These are phyloP conservation scores for Tuber umbilicatum DNA, from an alignment of 495 filamentous ascomycete species.

Conservation along the genomic window DNA sequence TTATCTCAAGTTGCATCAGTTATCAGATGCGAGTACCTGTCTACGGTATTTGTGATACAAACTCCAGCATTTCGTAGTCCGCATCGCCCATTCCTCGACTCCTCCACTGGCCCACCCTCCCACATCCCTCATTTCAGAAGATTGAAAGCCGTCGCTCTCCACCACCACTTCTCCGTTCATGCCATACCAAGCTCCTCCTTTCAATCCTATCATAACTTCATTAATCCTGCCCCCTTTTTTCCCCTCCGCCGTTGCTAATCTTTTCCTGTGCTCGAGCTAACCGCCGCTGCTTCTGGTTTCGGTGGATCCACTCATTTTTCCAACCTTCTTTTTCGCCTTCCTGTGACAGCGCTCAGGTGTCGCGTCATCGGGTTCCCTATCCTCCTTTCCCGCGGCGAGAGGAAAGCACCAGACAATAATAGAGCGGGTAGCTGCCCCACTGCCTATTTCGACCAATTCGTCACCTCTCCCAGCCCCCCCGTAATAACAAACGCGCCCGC, in stretches of 20 bases:
- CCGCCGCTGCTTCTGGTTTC: background rate
- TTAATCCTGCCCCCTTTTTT: background rate
- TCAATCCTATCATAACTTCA: background rate
- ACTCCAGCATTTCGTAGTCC: background rate
- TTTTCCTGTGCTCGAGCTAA: background rate
- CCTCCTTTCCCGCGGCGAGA: background rate
- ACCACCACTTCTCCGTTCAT: background rate
- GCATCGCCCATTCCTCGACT: background rate
- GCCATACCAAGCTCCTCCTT: background rate
- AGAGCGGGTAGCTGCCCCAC: conserved; percentile 1
- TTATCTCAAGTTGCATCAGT: background rate
- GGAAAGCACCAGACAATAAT: background rate
- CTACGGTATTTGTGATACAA: background rate
- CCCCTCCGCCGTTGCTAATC: background rate
- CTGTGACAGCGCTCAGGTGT: background rate
- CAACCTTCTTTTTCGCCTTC: background rate
- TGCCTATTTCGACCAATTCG: background rate
- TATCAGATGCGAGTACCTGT: background rate
- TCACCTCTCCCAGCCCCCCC: conserved; percentile 2
- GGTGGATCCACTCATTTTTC: background rate
- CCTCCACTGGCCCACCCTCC: background rate
- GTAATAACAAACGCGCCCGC: conserved; percentile 3
- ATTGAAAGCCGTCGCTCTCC: background rate
- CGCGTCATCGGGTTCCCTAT: background rate
- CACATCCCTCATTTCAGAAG: background rate